phyloP scores from a whole-genome alignment of 768 basidiomycete species.

The Pleurotus tuber-regium region DNA sequence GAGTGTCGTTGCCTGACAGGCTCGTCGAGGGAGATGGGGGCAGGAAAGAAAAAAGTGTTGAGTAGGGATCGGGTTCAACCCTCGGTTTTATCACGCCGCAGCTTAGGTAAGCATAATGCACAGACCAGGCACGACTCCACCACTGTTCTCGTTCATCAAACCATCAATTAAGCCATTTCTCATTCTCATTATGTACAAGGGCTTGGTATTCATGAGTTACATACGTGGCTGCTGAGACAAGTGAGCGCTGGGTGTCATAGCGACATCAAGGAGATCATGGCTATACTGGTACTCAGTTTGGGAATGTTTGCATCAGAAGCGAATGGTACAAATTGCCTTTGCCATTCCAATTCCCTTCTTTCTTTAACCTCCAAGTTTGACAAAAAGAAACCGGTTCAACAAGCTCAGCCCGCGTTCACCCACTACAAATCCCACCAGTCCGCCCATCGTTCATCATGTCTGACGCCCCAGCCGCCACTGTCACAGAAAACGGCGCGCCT shows the following conservation, averaged over 20 bases:
- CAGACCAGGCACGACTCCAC: not conserved
- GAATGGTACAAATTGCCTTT: constrained; percentile 11
- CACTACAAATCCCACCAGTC: constrained; percentile 47
- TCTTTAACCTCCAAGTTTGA: constrained; percentile 82
- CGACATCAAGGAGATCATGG: constrained; percentile 6
- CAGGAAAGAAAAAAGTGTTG: constrained; percentile 6
- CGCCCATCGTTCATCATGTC: constrained; percentile 72
- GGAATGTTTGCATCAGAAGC: constrained; percentile 9
- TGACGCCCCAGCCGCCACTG: constrained; percentile 85
- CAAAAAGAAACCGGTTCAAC: constrained; percentile 84
- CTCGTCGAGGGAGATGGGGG: constrained; percentile 10
- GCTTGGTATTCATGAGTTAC: not conserved
- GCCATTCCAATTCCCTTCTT: constrained; percentile 36
- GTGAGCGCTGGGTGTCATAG: constrained; percentile 5
- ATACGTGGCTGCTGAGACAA: constrained; percentile 4
- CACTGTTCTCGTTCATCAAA: not conserved
- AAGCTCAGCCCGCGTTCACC: constrained; percentile 57
- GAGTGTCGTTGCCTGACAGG: constrained; percentile 9
- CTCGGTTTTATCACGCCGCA: constrained; percentile 6
- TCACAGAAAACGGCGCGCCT: constrained; percentile 82
- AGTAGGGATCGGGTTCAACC: not conserved
- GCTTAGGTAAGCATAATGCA: constrained; percentile 5
- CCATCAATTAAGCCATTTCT: constrained; percentile 1
- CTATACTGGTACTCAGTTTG: no score
- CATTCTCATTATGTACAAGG: not conserved